Evolutionary conservation across 2,329 filamentous ascomycete genomes (phyloP).

Genomic region (Trichophaea hybrida): DNA sequence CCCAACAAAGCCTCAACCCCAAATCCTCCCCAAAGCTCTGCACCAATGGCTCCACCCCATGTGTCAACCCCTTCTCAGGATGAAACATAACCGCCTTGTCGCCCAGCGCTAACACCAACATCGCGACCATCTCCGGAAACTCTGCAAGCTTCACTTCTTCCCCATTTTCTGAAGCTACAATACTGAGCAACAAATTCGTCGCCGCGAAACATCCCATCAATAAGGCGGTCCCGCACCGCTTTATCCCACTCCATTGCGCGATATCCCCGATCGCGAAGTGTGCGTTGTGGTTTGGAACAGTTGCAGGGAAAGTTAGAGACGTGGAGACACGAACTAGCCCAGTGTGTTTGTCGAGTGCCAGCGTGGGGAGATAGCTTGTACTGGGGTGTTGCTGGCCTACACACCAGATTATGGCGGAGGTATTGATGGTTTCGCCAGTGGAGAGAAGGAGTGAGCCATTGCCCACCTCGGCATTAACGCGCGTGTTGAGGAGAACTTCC

Average conservation of each 20-base stretch:
- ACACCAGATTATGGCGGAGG: slow-evolving; percentile 53
- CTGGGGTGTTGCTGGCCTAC: slow-evolving; percentile 50
- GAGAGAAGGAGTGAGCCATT: slow-evolving; percentile 40
- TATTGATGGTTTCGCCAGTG: slow-evolving; percentile 44
- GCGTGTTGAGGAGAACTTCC: slow-evolving; percentile 45
- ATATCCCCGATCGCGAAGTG: slow-evolving; percentile 62
- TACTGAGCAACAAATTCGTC: slow-evolving; percentile 15
- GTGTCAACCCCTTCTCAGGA: slow-evolving; percentile 42
- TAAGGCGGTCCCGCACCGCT: slow-evolving; percentile 63
- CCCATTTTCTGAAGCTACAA: slow-evolving; percentile 13
- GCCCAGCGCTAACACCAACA: slow-evolving; percentile 59
- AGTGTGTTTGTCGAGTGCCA: slow-evolving; percentile 43
- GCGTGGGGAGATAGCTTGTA: slow-evolving; percentile 46
- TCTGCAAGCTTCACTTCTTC: slow-evolving; percentile 35
- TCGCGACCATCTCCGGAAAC: slow-evolving; percentile 43
- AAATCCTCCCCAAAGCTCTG: slow-evolving; percentile 55
- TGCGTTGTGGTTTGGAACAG: not conserved
- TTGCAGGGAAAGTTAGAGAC: slow-evolving; percentile 31
- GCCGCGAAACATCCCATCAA: not conserved
- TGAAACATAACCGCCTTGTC: slow-evolving; percentile 53
- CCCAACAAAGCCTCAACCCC: slow-evolving; percentile 34
- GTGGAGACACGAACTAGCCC: slow-evolving; percentile 51
- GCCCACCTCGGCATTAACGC: slow-evolving; percentile 36
- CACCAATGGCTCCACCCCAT: slow-evolving; percentile 48
- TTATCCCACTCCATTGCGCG: slow-evolving; percentile 60